phyloP scores from a whole-genome alignment of 257 asterid genomes.

The Orobanche coerulescens region DNA sequence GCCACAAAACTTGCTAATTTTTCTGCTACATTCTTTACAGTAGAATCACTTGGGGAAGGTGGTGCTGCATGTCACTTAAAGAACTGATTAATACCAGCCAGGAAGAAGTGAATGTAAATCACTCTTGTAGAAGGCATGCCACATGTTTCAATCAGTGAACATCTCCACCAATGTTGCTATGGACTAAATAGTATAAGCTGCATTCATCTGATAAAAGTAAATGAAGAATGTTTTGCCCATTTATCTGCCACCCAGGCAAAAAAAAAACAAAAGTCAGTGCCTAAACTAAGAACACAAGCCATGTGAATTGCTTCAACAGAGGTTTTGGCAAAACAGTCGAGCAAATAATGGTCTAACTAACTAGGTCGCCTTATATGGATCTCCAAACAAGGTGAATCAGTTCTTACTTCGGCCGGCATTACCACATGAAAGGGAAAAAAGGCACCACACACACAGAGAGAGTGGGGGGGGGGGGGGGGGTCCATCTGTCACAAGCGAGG shows the following conservation, averaged over 20 bases:
- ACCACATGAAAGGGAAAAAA: too few relatives aligned
- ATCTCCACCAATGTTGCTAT: constrained; percentile 61
- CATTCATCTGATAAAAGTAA: constrained; percentile 68
- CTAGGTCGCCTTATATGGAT: constrained; percentile 13
- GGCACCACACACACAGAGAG: too few relatives aligned
- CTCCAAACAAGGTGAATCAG: background rate
- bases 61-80: constrained; percentile 99
- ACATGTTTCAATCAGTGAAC: constrained; percentile 67
- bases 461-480: too few relatives aligned
- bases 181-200: constrained; percentile 65
- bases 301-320: constrained; percentile 1
- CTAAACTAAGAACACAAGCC: constrained; percentile 9
- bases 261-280: constrained; percentile 22
- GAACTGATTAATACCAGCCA: constrained; percentile 86
- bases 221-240: constrained; percentile 49
- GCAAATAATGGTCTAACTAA: constrained; percentile 5
- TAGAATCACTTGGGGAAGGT: constrained; percentile 84
- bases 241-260: constrained; percentile 23
- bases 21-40: constrained; percentile 91
- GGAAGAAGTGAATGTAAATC: constrained; percentile 76
- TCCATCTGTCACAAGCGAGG: background rate
- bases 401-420: too few relatives aligned
- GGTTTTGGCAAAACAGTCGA: background rate
- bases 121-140: constrained; percentile 85
- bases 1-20: constrained; percentile 98